phyloP scores from a whole-genome alignment of 2,329 filamentous ascomycete species.

The Eutypella sp. region DNA sequence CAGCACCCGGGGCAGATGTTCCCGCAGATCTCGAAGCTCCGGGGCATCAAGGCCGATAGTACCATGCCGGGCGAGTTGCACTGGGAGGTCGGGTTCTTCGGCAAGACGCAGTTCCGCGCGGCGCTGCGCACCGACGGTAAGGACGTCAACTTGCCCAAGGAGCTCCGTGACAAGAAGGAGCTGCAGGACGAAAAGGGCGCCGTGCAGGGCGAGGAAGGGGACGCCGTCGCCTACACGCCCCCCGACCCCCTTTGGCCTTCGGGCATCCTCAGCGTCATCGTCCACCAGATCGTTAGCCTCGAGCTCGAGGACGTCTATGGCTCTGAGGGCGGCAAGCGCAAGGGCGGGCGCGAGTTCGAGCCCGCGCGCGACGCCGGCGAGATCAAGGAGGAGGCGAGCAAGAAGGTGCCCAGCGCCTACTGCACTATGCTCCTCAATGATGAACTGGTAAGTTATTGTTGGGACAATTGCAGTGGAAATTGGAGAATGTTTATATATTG shows the following conservation, averaged over 20 bases:
- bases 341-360: conserved; percentile 75
- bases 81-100: conserved; percentile 95
- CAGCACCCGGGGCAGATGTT: conserved; percentile 93
- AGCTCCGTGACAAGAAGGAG: conserved; percentile 67
- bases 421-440: conserved; percentile 91
- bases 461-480: too few species aligned
- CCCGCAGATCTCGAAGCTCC: conserved; percentile 76
- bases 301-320: conserved; percentile 90
- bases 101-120: conserved; percentile 80
- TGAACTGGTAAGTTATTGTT: conserved; percentile 61
- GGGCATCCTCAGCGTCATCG: conserved; percentile 76
- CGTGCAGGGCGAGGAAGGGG: conserved; percentile 67
- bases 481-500: conserved; percentile 17
- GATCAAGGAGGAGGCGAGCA: conserved; percentile 76
- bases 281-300: conserved; percentile 93
- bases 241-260: conserved; percentile 96
- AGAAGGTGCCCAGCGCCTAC: conserved; percentile 81
- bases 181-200: conserved; percentile 85
- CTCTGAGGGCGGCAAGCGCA: conserved; percentile 67
- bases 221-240: conserved; percentile 83
- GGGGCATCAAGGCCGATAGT: conserved; percentile 76
- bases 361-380: conserved; percentile 83
- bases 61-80: conserved; percentile 90
- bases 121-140: conserved; percentile 84
- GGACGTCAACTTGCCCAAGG: conserved; percentile 69